These are phyloP conservation scores for Phytophthora gonapodyides DNA, from an alignment of 352 stramenopile genomes.

Conservation along the genomic window DNA sequence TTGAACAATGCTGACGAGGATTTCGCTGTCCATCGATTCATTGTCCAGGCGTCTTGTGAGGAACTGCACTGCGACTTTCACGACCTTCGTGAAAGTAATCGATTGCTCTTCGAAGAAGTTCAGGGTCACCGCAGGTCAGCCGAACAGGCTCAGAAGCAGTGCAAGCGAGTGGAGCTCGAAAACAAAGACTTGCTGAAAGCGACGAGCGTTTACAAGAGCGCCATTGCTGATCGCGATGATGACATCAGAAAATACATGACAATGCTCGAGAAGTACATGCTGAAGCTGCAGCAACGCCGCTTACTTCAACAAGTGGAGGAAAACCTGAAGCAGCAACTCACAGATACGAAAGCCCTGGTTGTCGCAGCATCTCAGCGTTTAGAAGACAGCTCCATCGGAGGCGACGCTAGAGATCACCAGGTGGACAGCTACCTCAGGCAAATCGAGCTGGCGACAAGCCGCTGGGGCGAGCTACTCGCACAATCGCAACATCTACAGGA, in stretches of 20 bases:
- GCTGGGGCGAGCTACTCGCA: background rate
- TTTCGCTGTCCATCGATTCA: too few species aligned
- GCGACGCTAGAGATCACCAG: too few species aligned
- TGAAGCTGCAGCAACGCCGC: background rate
- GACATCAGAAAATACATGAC: background rate
- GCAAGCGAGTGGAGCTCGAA: conserved; percentile 40
- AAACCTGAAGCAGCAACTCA: background rate
- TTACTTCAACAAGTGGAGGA: background rate
- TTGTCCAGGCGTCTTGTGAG: too few species aligned
- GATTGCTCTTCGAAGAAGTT: conserved; percentile 39
- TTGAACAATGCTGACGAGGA: too few species aligned
- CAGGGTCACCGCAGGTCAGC: conserved; percentile 13
- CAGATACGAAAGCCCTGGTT: conserved; percentile 8
- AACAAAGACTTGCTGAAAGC: conserved; percentile 54
- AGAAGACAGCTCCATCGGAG: background rate
- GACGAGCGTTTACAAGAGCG: conserved; percentile 49
- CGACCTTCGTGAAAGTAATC: conserved; percentile 1
- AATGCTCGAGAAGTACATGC: background rate
- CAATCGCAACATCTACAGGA: conserved; percentile 4
- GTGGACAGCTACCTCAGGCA: background rate
- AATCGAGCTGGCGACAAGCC: conserved; percentile 1
- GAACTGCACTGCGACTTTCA: background rate
- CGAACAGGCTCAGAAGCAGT: conserved; percentile 41
- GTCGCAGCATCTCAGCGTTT: background rate
- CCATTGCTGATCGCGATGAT: conserved; percentile 47